A percentile compares a stretch with the other conserved stretches of the same genome.
Evolutionary conservation across 345 rosid genomes (phyloP).

Genomic region (Salix suchowensis): DNA sequence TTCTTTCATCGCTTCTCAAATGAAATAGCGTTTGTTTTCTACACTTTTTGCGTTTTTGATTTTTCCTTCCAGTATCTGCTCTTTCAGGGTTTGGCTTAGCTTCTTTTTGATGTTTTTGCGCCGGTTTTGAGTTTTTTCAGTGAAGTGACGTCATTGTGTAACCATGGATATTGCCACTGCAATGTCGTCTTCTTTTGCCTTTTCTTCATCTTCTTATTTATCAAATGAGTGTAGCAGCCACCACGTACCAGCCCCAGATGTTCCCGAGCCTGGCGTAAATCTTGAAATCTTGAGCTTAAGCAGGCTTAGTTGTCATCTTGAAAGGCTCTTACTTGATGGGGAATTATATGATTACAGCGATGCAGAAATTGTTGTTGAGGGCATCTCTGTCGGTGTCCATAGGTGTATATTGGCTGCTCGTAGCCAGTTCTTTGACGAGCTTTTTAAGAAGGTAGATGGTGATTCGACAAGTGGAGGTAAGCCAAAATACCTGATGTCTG

Average conservation of each 20-base stretch:
- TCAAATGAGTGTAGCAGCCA: background rate
- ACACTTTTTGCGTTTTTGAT: too few species aligned
- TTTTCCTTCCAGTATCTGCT: background rate
- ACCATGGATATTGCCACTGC: background rate
- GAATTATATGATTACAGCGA: background rate
- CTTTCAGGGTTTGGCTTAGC: background rate
- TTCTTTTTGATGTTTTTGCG: background rate
- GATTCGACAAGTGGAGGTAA: slow-evolving; percentile 23
- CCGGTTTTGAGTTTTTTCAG: background rate
- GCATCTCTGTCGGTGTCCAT: slow-evolving; percentile 20
- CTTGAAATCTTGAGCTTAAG: background rate
- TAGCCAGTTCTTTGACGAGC: slow-evolving; percentile 32
- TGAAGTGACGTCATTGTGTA: background rate
- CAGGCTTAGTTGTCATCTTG: background rate
- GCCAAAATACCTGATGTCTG: slow-evolving; percentile 29
- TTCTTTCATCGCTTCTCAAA: background rate
- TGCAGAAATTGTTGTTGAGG: background rate
- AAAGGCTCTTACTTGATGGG: background rate
- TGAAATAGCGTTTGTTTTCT: background rate
- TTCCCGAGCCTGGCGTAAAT: background rate
- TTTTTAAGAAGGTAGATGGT: background rate
- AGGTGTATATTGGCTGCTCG: slow-evolving; percentile 46
- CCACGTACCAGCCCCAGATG: background rate
- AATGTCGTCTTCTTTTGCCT: background rate
- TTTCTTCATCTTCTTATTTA: background rate